Evolutionary conservation across 352 stramenopile species (phyloP).

Genomic region (Globisporangium paroecandrum): DNA sequence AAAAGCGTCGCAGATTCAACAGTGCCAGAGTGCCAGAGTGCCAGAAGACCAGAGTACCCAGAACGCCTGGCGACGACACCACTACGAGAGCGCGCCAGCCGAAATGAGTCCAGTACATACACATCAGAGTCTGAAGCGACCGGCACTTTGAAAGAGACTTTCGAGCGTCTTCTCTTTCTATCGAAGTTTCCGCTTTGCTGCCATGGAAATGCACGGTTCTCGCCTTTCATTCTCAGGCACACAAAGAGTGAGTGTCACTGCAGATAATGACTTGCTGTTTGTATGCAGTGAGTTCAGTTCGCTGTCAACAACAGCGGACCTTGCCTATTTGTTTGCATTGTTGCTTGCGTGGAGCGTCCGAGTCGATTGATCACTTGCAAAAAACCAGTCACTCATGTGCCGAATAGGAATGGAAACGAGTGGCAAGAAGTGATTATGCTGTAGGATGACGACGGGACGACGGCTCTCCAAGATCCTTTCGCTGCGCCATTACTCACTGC

Average conservation of each 20-base stretch:
- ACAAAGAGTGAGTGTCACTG: background rate
- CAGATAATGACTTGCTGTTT: background rate
- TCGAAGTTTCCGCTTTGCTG: background rate
- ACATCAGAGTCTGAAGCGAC: background rate
- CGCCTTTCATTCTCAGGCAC: no score
- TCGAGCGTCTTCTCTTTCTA: background rate
- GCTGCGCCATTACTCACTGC: background rate
- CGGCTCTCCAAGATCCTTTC: background rate
- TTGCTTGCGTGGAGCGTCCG: background rate
- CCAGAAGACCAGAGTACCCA: background rate
- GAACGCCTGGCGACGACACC: background rate
- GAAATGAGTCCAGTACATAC: background rate
- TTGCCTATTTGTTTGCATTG: background rate
- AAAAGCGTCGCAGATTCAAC: background rate
- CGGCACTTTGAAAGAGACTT: background rate
- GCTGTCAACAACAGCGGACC: background rate
- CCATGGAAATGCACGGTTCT: background rate
- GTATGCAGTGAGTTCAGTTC: background rate
- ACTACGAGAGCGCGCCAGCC: background rate
- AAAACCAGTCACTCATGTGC: background rate
- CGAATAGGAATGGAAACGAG: background rate
- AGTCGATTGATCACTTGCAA: background rate
- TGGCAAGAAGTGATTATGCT: background rate
- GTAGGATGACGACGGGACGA: background rate
- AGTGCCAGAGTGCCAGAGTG: background rate